Base-by-base conservation (phyloP, 768 basidiomycete species). In the Auricularia sp. region DNA sequence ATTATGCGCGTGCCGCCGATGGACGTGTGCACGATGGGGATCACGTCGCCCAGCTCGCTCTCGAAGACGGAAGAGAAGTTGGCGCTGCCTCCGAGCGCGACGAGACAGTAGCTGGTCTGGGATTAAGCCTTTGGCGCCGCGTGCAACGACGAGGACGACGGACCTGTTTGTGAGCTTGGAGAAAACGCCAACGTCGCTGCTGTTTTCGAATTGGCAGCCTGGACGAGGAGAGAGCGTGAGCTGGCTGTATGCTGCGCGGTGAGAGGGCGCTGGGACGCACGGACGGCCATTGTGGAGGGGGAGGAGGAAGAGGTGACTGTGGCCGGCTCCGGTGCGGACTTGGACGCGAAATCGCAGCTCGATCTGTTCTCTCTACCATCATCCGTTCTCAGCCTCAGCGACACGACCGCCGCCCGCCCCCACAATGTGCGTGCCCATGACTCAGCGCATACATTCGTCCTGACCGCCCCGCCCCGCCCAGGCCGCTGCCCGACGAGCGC, bases 31-130 rank as follows among this genome's bases (percentile, higher is more conserved):
- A 98, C 90, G 78, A 98, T 91, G 66, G 96, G 96, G 72, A 98
- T 83, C 65, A 97, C 88, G 72, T 96, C 96, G 65, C 85, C 86
- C 45, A 95, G 85, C 72, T 98, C 95, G 69, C 88, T 85, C 82
- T 99, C 95, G 75, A 98, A 98, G 16, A 93, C 89, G 33, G 94
- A 97, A 82, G 95, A 96, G 72, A 99, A 99, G 79, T 98, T 98
- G 68, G 94, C 88, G 77, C 93, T 90, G 76, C 95, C 90, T 75
- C 94, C 89, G 73, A 98, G 85, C 68, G 94, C 93, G 71, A 85
- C 85, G 61, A 99, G 86, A 78, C 96, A 98, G 83, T 97, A 99
- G 73, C 88, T 91, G 65, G 56, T 54, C 45, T 47, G 33, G 36
- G 37, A 54, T 11, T 51, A 65, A 45, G 21, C 18, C 58, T 65